Percentiles rank a stretch among this genome's conserved stretches.
Conservation (phyloP, 129 eudicot genomes). For the Lactuca saligna region DNA sequence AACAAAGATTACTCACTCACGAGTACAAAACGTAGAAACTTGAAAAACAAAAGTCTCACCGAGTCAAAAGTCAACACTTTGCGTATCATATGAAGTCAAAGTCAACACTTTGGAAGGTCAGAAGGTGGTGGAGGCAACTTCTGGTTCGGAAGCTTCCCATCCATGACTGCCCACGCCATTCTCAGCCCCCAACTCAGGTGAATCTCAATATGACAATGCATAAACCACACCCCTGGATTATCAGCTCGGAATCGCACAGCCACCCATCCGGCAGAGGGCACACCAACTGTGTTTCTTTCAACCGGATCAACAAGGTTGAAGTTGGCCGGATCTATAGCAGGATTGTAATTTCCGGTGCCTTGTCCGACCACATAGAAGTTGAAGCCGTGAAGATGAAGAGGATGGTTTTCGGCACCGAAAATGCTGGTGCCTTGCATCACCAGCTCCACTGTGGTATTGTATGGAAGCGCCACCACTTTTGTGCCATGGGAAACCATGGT, state of each 20-base stretch:
- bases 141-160: conserved; percentile 57
- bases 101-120: conserved; percentile 65
- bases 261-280: conserved; percentile 67
- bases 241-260: conserved; percentile 57
- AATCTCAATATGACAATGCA: conserved; percentile 70
- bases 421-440: conserved; percentile 62
- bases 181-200: conserved; percentile 65
- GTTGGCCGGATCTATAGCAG: conserved; percentile 41
- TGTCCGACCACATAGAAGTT: conserved; percentile 62
- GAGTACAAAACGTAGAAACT: conserved; percentile 25
- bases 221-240: conserved; percentile 70
- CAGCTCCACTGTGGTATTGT: conserved; percentile 58
- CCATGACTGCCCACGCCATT: conserved; percentile 63
- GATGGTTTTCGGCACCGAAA: conserved; percentile 42
- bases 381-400: conserved; percentile 55
- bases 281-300: conserved; percentile 61
- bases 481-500: conserved; percentile 62
- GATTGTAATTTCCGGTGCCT: conserved; percentile 62
- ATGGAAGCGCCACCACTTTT: conserved; percentile 49
- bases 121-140: conserved; percentile 67
- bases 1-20: conserved; percentile 6
- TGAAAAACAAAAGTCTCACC: conserved; percentile 24
- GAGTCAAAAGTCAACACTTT: conserved; percentile 23
- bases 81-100: background rate
- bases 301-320: conserved; percentile 60